phyloP scores from a whole-genome alignment of 164 flowering plant species.

The Berberis thunbergii region DNA sequence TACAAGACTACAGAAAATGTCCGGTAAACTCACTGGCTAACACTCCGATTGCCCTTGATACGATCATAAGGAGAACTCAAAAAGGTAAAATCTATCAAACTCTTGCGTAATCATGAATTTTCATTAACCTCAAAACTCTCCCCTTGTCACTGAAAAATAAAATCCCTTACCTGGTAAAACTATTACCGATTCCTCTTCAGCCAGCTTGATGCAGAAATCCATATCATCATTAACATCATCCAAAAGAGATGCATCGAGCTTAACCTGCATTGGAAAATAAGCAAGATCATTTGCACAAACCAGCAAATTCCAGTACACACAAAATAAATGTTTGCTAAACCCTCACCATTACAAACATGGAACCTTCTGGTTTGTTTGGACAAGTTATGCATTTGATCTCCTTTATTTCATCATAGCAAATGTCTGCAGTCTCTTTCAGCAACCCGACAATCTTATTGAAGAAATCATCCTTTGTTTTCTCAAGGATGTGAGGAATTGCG shows the following conservation, averaged over 20 bases:
- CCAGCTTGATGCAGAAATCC: constrained; percentile 32
- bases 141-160: background rate
- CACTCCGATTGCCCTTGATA: too few relatives aligned
- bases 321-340: background rate
- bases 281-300: background rate
- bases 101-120: background rate
- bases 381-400: constrained; percentile 30
- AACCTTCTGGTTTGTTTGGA: constrained; percentile 33
- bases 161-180: constrained; percentile 26
- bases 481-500: constrained; percentile 56
- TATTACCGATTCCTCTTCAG: constrained; percentile 34
- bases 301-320: background rate
- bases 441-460: constrained; percentile 31
- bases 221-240: constrained; percentile 27
- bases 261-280: constrained; percentile 2
- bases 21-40: too few relatives aligned
- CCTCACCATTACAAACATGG: constrained; percentile 37
- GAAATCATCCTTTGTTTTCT: constrained; percentile 46
- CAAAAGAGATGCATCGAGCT: constrained; percentile 12
- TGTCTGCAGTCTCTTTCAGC: constrained; percentile 38
- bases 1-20: too few relatives aligned
- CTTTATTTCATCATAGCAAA: constrained; percentile 30
- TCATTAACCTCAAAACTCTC: background rate
- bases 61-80: background rate
- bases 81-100: background rate